A percentile compares a stretch with the other conserved stretches of the same genome.
Evolutionary conservation across 805 yeast species (phyloP).

Genomic region (Kazachstania martiniae): DNA sequence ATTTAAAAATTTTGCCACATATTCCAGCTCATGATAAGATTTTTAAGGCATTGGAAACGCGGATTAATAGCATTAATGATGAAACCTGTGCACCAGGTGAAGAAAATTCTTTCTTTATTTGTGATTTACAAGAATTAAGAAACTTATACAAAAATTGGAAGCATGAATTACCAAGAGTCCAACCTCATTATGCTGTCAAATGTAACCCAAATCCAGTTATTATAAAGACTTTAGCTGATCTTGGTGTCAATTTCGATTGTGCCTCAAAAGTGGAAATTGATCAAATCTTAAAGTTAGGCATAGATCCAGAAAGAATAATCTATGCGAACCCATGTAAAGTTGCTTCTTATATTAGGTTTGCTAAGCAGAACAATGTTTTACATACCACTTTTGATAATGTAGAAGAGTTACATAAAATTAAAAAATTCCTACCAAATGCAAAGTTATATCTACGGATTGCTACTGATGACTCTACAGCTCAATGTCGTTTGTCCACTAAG

Average conservation of each 20-base stretch:
- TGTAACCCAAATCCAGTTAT: slow-evolving; percentile 71
- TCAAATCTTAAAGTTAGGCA: slow-evolving; percentile 49
- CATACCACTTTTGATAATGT: slow-evolving; percentile 84
- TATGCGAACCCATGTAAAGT: slow-evolving; percentile 94
- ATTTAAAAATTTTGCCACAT: slow-evolving; percentile 17
- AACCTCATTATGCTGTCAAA: slow-evolving; percentile 90
- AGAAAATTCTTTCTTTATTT: slow-evolving; percentile 80
- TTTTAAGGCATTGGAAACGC: slow-evolving; percentile 31
- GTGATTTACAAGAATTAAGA: slow-evolving; percentile 67
- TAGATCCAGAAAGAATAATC: slow-evolving; percentile 55
- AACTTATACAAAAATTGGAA: slow-evolving; percentile 58
- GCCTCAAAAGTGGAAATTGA: slow-evolving; percentile 84
- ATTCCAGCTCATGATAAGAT: slow-evolving; percentile 27
- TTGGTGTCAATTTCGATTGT: slow-evolving; percentile 83
- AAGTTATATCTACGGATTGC: slow-evolving; percentile 67
- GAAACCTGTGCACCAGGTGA: slow-evolving; percentile 61
- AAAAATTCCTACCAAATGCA: slow-evolving; percentile 56
- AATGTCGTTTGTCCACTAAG: slow-evolving; percentile 77
- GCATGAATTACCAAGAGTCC: slow-evolving; percentile 53
- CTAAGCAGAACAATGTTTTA: slow-evolving; percentile 43
- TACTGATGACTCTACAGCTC: slow-evolving; percentile 83
- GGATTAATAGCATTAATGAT: slow-evolving; percentile 37
- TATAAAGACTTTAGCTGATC: slow-evolving; percentile 40
- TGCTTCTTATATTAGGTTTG: slow-evolving; percentile 67
- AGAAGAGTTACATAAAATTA: slow-evolving; percentile 72